Evolutionary conservation across 1,139 yeast species (phyloP), one percentile per base, ranked within the genome.

Genomic region (Wickerhamiella infanticola): DNA sequence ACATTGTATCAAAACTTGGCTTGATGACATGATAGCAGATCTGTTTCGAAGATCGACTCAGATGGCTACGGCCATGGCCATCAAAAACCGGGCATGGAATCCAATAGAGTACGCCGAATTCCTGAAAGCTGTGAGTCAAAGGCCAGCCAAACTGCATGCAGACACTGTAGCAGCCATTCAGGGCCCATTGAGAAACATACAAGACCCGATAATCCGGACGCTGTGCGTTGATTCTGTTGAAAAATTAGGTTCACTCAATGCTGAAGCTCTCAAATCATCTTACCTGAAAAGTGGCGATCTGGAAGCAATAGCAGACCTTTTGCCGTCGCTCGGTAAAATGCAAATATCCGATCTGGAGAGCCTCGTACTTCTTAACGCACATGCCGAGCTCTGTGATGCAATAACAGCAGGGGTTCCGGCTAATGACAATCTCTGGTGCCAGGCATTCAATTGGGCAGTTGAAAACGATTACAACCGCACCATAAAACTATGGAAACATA

Each of bases 11-110:
- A 18, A 18, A 18, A 18, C 18, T 18, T 18, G 18, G 18, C 33
- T 7, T 29, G 33, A 29, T 29, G 33, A 29, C 39, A 13, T 7
- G n/a, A 36, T 41, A 24, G 39, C 18, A 6, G 40, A 29, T 8
- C 41, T 47, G 31, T 47, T 48, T 33, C 37, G 41, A n/a, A 43
- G 48, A 7, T 9, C 39, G 5, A 35, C 51, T 9, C 50, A 48
- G 36, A 38, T 47, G 33, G 42, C 46, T 1, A 39, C 48, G 29
- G 51, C 47, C 6, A 40, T 45, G 39, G 29, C 39, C 4, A 41
- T 51, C 8, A 46, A 45, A 37, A 18, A 27, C 18, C 25, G 11
- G n/a, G n/a, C 24, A 1, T 46, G 46, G 47, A 9, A 44, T 5
- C 50, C 47, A 11, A 13, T 23, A 11, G 45, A 47, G 24, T 46